phyloP scores from a whole-genome alignment of 306 rosid species.

The Medicago arabica region DNA sequence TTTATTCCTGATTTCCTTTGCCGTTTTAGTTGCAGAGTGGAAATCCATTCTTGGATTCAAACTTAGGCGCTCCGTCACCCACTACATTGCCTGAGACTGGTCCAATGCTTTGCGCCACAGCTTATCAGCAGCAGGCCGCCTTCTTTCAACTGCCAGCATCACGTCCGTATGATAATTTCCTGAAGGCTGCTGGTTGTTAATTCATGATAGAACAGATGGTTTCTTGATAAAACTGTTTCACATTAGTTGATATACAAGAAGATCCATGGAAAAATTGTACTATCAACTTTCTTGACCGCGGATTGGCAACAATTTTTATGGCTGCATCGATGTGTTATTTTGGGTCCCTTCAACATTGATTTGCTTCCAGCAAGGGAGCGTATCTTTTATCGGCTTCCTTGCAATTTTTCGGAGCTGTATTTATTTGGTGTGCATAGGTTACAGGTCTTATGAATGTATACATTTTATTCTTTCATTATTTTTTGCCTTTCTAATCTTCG shows the following conservation, averaged over 20 bases:
- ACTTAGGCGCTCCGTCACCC: conserved; percentile 38
- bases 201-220: conserved; percentile 30
- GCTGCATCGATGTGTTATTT: conserved; percentile 28
- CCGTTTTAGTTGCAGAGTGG: conserved; percentile 58
- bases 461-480: neutral
- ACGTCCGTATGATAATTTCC: conserved; percentile 78
- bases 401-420: conserved; percentile 38
- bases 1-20: conserved; percentile 28
- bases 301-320: conserved; percentile 25
- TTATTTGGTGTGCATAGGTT: conserved; percentile 41
- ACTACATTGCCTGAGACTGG: conserved; percentile 47
- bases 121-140: conserved; percentile 58
- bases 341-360: conserved; percentile 33
- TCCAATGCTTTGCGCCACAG: conserved; percentile 67
- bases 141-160: conserved; percentile 74
- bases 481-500: neutral
- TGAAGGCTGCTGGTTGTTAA: conserved; percentile 87
- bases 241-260: conserved; percentile 18
- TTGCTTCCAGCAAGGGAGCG: conserved; percentile 41
- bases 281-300: conserved; percentile 33
- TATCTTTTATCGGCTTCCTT: conserved; percentile 46
- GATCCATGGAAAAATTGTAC: conserved; percentile 40
- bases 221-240: conserved; percentile 14
- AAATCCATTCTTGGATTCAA: conserved; percentile 70
- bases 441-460: conserved; percentile 33